Evolutionary conservation across 202 grass and related monocot genomes (phyloP).

Genomic region (Zizania palustris): DNA sequence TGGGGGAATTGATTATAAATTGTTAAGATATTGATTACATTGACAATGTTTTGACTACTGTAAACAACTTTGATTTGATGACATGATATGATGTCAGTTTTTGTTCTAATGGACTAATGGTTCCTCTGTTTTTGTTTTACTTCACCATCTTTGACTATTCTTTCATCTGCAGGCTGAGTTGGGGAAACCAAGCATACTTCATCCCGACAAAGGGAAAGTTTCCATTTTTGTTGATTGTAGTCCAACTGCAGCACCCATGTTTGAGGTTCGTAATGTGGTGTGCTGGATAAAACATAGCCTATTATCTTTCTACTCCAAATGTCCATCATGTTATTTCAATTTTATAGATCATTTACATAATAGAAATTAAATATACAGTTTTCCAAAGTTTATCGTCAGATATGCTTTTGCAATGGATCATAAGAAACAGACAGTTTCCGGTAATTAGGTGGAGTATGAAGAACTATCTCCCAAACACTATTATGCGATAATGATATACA

Average conservation of each 20-base stretch:
- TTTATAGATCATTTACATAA: neutral
- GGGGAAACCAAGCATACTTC: conserved; percentile 72
- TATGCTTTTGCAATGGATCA: neutral
- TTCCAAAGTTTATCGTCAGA: neutral
- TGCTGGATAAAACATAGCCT: neutral
- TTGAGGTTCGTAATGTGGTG: conserved; percentile 63
- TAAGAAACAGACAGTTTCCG: neutral
- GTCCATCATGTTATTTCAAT: neutral
- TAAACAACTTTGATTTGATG: neutral
- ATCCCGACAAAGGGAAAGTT: conserved; percentile 85
- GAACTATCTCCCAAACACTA: neutral
- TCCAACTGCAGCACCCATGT: conserved; percentile 69
- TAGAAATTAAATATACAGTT: neutral
- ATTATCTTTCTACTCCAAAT: neutral
- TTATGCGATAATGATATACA: neutral
- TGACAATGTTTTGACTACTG: neutral
- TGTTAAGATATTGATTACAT: neutral
- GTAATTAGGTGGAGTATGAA: no score
- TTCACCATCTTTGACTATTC: conserved; percentile 4
- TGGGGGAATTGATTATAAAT: no score
- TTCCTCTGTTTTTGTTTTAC: neutral
- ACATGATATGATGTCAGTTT: neutral
- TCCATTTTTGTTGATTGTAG: conserved; percentile 86
- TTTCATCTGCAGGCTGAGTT: conserved; percentile 72
- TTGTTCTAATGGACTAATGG: neutral